phyloP scores from a whole-genome alignment of 495 filamentous ascomycete genomes.

The Lasiosphaeria miniovina region DNA sequence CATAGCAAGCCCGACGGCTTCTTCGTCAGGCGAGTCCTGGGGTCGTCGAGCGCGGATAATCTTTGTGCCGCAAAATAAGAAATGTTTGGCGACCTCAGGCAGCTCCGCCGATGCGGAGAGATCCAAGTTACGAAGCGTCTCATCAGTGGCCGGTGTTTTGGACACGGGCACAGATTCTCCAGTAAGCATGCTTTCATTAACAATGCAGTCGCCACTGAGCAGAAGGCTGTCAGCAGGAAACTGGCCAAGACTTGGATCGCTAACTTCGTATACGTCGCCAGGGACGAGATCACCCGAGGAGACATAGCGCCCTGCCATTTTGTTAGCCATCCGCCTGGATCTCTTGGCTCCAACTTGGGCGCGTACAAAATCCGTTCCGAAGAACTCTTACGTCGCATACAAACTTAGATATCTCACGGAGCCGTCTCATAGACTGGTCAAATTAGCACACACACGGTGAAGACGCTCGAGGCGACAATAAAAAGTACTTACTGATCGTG shows the following conservation, averaged over 20 bases:
- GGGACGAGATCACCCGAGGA: constrained; percentile 86
- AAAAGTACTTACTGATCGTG: constrained; percentile 61
- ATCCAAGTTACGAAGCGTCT: constrained; percentile 69
- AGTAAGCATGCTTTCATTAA: constrained; percentile 99
- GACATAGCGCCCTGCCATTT: constrained; percentile 70
- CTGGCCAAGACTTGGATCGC: constrained; percentile 89
- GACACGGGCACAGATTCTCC: constrained; percentile 97
- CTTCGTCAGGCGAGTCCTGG: constrained; percentile 76
- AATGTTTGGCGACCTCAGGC: constrained; percentile 77
- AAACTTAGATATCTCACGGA: constrained; percentile 90
- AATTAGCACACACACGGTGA: constrained; percentile 13
- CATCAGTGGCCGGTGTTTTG: constrained; percentile 82
- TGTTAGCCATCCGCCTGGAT: not conserved
- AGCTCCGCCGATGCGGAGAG: constrained; percentile 74
- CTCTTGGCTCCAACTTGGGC: too few species aligned
- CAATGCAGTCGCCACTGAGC: constrained; percentile 92
- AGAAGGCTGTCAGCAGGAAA: constrained; percentile 93
- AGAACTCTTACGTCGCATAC: constrained; percentile 93
- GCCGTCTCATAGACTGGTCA: constrained; percentile 75
- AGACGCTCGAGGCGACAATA: too few species aligned
- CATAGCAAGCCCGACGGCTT: constrained; percentile 88
- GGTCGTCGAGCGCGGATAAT: constrained; percentile 87
- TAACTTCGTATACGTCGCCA: constrained; percentile 95
- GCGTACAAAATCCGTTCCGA: constrained; percentile 89
- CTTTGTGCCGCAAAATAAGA: constrained; percentile 93